phyloP scores from a whole-genome alignment of 192 early-diverging fungal genomes.

The Funneliformis mosseae region DNA sequence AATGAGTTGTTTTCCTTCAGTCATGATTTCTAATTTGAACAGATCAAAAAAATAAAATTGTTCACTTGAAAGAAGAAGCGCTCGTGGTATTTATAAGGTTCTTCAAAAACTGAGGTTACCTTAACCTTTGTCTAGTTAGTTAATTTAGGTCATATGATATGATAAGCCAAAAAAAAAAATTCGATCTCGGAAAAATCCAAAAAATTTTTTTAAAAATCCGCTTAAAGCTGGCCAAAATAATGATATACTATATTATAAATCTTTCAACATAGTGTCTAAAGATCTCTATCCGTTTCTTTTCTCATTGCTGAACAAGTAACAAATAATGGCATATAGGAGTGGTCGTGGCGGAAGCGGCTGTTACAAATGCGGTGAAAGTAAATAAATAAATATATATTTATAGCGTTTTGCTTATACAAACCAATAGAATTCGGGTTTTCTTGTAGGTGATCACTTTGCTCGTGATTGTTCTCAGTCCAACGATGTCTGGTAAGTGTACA shows the following conservation, averaged over 20 bases:
- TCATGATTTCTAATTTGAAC: neutral
- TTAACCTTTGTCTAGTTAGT: neutral
- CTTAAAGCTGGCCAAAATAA: neutral
- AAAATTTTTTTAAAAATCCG: neutral
- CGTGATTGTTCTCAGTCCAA: neutral
- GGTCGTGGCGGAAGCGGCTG: neutral
- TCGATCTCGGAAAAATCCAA: too few species aligned
- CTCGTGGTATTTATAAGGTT: neutral
- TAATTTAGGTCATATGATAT: too few species aligned
- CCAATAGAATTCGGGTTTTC: neutral
- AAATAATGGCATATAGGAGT: neutral
- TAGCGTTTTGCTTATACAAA: neutral
- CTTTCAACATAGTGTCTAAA: neutral
- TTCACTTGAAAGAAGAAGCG: neutral
- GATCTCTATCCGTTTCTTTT: neutral
- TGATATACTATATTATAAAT: neutral
- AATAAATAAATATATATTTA: neutral
- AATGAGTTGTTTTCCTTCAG: neutral
- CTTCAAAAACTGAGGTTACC: neutral
- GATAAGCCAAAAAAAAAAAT: too few species aligned
- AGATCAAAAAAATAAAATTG: neutral
- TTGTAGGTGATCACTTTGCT: conserved; percentile 8
- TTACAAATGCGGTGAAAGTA: conserved; percentile 17
- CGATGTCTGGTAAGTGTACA: neutral
- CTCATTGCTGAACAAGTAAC: neutral